Evolutionary conservation across 2,329 filamentous ascomycete genomes (phyloP), one percentile per base, ranked within the genome.

Genomic region (Alternaria triticina): DNA sequence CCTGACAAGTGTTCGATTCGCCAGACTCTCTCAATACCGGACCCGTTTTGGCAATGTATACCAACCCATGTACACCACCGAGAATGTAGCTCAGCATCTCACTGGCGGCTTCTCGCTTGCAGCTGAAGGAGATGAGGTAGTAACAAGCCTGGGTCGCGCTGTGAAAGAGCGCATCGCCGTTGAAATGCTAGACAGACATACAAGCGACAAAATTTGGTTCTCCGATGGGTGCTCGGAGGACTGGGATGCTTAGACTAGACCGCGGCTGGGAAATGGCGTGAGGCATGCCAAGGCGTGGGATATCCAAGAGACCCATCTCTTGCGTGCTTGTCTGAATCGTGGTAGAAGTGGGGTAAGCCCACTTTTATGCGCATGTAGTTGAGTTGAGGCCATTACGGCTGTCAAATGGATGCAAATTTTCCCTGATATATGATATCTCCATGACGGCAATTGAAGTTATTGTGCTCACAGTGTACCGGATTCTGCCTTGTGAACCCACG

Each of bases 211-310:
- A 6, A 4, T 52, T 25, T 40, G 49, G 12, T 52, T 52, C 49
- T 52, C 49, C 20, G 49, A 52, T 52, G 28, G 49, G 15, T 52
- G 20, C 30, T 52, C 49, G 28, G 49, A 52, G 30, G 49, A 25
- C 49, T 52, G 28, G 28, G 28, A 40, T 52, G 30, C 20, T 52
- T 36, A 52, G 15, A 52, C 30, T 52, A n/a, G 28, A 52, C 9
- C 20, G 49, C 20, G 30, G n/a, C 59, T 25, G 20, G 33, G 30
- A 33, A 33, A 40, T 27, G 43, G 55, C 40, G 36, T 59, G 23
- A 50, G 49, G 43, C 43, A 33, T 43, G 60, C 56, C 60, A 62
- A 59, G 60, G 56, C 45, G 40, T 49, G 17, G 50, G 50, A 49
- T 43, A 20, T 40, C 36, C 17, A 50, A 28, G 17, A 25, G 56